Percentiles rank a stretch among this genome's conserved stretches.
These are phyloP conservation scores for Fibroporia radiculosa DNA, from an alignment of 768 basidiomycete species.

Conservation along the genomic window DNA sequence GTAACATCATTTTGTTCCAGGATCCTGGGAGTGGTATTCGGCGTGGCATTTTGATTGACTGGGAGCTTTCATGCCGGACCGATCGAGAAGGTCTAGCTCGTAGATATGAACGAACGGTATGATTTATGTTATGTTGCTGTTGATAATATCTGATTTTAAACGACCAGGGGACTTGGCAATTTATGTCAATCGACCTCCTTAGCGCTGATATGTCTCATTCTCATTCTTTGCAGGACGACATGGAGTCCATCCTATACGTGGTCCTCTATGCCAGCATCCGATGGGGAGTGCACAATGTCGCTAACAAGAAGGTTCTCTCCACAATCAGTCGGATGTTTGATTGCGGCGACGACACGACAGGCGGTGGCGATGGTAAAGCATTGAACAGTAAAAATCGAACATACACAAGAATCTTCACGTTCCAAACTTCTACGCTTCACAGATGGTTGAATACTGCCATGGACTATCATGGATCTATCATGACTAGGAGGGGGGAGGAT, in stretches of 20 bases:
- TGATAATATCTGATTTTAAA: background rate
- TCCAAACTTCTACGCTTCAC: no score
- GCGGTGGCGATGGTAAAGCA: no score
- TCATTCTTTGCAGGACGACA: constrained; percentile 8
- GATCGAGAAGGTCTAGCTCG: constrained; percentile 1
- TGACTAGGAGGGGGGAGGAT: no score
- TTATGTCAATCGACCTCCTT: constrained; percentile 5
- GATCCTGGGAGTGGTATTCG: constrained; percentile 2
- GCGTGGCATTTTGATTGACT: constrained; percentile 8
- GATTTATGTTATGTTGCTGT: background rate
- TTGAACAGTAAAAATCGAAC: no score
- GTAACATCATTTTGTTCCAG: background rate
- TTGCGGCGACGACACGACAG: no score
- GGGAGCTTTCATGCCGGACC: constrained; percentile 3
- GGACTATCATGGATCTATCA: no score
- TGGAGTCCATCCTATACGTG: constrained; percentile 10
- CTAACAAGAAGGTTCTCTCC: no score
- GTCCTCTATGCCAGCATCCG: constrained; percentile 4
- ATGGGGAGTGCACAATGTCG: constrained; percentile 1
- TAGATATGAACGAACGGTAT: background rate
- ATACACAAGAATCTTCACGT: no score
- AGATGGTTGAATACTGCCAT: no score
- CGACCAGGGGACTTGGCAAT: constrained; percentile 7
- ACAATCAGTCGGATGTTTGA: no score
- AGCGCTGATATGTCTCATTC: background rate